A percentile compares a stretch with the other conserved stretches of the same genome.
phyloP scores from a whole-genome alignment of 2,329 filamentous ascomycete species.

The Fusarium nurragi region DNA sequence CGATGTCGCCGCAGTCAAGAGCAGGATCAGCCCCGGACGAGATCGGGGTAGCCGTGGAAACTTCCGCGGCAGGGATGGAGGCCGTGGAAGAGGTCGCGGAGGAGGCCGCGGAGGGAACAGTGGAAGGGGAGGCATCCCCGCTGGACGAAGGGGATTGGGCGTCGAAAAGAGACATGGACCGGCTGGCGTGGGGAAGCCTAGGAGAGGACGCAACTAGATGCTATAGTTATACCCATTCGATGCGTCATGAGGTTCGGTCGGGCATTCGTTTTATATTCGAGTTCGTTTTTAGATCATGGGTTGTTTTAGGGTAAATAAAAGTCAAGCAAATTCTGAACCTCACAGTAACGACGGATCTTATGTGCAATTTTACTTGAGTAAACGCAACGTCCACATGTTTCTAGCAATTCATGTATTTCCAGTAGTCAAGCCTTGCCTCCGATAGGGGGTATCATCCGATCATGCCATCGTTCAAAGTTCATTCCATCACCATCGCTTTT shows the following conservation, averaged over 20 bases:
- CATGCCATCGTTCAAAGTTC: constrained; percentile 20
- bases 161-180: constrained; percentile 59
- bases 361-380: not conserved
- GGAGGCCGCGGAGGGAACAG: constrained; percentile 50
- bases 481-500: constrained; percentile 20
- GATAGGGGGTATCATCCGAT: constrained; percentile 40
- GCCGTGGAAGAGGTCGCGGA: constrained; percentile 48
- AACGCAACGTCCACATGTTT: not conserved
- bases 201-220: constrained; percentile 47
- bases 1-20: constrained; percentile 63
- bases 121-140: constrained; percentile 59
- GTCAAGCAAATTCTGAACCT: constrained; percentile 16
- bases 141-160: constrained; percentile 60
- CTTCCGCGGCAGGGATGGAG: constrained; percentile 44
- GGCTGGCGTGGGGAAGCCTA: constrained; percentile 56
- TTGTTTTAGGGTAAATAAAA: constrained; percentile 33
- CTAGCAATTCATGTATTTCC: not conserved
- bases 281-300: constrained; percentile 35
- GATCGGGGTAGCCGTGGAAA: constrained; percentile 51
- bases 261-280: constrained; percentile 38
- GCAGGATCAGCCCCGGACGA: constrained; percentile 55
- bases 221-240: constrained; percentile 45
- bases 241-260: constrained; percentile 37
- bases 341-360: not conserved
- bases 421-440: constrained; percentile 26